Evolutionary conservation across 2,329 filamentous ascomycete genomes (phyloP).

Genomic region (Diplodia intermedia): DNA sequence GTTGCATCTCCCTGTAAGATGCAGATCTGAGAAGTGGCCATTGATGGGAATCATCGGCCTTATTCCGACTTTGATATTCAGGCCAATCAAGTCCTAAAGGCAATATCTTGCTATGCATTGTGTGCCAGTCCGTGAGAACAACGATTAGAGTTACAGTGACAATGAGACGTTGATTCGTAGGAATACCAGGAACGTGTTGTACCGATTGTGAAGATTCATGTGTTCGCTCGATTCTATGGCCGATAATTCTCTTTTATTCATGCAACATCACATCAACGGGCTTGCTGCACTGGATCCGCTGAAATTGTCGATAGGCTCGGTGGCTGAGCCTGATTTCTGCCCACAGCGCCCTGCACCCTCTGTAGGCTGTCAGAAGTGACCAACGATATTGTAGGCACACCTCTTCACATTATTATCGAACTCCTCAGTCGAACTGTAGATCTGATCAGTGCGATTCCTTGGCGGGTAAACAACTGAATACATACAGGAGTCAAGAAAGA

Average conservation of each 20-base stretch:
- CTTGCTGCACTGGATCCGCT: neutral
- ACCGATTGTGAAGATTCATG: constrained; percentile 4
- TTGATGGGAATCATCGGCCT: neutral
- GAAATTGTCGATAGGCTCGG: constrained; percentile 15
- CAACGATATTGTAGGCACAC: constrained; percentile 9
- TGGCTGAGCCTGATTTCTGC: neutral
- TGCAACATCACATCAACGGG: constrained; percentile 13
- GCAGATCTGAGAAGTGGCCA: neutral
- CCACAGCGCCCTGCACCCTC: constrained; percentile 8
- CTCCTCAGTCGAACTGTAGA: constrained; percentile 26
- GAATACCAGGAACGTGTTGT: neutral
- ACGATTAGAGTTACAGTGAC: neutral
- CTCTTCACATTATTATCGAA: neutral
- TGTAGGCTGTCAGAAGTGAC: neutral
- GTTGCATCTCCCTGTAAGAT: constrained; percentile 44
- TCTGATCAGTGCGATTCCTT: neutral
- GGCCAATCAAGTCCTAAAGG: neutral
- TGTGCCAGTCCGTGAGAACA: neutral
- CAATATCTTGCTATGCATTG: neutral
- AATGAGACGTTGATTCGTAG: neutral
- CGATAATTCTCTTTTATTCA: constrained; percentile 8
- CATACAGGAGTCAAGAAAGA: constrained; percentile 93
- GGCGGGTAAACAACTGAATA: constrained; percentile 15
- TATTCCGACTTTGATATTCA: neutral
- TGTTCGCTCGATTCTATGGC: constrained; percentile 15